phyloP scores from a whole-genome alignment of 2,329 filamentous ascomycete genomes.

The Xylariales sp. region DNA sequence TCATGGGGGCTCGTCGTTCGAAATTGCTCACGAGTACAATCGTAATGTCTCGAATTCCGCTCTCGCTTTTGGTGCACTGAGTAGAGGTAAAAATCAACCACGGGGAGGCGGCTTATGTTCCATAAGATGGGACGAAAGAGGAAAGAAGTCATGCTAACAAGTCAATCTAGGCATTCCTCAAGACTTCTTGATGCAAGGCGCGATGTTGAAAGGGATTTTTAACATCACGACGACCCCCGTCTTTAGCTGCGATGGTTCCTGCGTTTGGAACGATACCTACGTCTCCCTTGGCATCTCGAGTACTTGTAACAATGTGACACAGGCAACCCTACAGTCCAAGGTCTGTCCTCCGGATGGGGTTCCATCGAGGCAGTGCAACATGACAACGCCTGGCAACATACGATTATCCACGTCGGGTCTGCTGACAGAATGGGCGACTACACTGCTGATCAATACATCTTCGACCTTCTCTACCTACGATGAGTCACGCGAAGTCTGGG shows the following conservation, averaged over 20 bases:
- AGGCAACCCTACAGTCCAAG: slow-evolving; percentile 7
- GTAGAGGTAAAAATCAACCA: neutral
- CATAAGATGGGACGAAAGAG: too few species aligned
- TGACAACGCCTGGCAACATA: slow-evolving; percentile 1
- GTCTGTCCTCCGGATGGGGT: neutral
- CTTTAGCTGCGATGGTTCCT: slow-evolving; percentile 15
- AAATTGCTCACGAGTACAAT: slow-evolving; percentile 10
- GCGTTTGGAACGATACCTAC: slow-evolving; percentile 13
- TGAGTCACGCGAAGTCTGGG: too few species aligned
- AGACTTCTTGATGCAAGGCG: slow-evolving; percentile 16
- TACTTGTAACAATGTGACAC: slow-evolving; percentile 15
- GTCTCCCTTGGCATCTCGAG: slow-evolving; percentile 14
- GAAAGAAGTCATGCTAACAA: too few species aligned
- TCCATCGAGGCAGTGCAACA: slow-evolving; percentile 6
- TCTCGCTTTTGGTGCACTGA: neutral
- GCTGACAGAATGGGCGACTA: neutral
- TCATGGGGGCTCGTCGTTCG: slow-evolving; percentile 11
- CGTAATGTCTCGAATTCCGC: neutral
- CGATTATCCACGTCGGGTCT: neutral
- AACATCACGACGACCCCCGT: slow-evolving; percentile 5
- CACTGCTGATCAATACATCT: neutral
- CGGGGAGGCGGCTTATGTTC: too few species aligned
- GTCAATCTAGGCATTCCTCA: too few species aligned
- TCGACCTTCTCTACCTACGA: too few species aligned
- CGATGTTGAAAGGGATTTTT: slow-evolving; percentile 15